Evolutionary conservation across 768 basidiomycete genomes (phyloP), one percentile per base, ranked within the genome.

Genomic region (Paxillus rubicundulus): DNA sequence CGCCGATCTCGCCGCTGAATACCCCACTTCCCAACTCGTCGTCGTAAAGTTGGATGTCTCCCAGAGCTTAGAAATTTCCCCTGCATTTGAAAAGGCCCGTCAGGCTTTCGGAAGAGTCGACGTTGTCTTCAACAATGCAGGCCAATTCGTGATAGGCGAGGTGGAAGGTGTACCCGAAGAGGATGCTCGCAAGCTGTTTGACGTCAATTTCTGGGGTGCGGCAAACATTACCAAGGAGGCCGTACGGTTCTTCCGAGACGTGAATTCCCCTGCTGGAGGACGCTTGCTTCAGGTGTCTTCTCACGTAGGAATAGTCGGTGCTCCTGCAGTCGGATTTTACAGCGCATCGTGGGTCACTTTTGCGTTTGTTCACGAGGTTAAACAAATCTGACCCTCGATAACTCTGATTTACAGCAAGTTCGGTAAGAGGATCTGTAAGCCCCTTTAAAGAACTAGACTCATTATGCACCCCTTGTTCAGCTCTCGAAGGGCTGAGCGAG

Each of bases 31-130:
- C 6, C 66, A 62, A 18, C 69, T 80, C 5, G 63, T 76, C 50
- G 61, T 74, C 49, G 57, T 78, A 52, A 66, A 64, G 42, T 61
- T 79, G 41, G 78, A 81, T 53, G 76, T 80, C 28, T 68, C 68
- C 2, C 60, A 62, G 4, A 39, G 55, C 1, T 49, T 55, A 5
- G 69, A 74, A 0, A 69, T 79, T 51, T 44, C 52, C 5, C 51
- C 58, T 18, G 76, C 71, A 10, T 80, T 81, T 53, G 54, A 57
- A 1, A 52, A 61, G 38, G 68, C 72, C 33, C 33, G 33, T 12
- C 33, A 55, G 16, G 46, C 46, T 3, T 74, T 75, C 52, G 70
- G 14, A 33, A 56, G 66, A 20, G 55, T 73, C 17, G 72, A 75
- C 33, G 66, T 73, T 45, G 72, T 74, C 17, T 69, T 70, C 56